Evolutionary conservation across 345 rosid genomes (phyloP).

Genomic region (Gossypium raimondii): DNA sequence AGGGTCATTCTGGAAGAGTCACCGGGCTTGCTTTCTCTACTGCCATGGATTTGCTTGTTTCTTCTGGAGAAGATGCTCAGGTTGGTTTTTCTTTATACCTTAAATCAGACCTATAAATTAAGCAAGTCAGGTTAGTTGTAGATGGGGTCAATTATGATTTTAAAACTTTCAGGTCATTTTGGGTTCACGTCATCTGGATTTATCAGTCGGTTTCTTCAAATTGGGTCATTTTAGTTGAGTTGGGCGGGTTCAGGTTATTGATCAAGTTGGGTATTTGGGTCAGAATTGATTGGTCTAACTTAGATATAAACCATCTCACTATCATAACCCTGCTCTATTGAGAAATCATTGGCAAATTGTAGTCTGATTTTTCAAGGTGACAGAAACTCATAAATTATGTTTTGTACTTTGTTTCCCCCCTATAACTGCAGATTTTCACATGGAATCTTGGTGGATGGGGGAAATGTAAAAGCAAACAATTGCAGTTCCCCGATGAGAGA

Average conservation of each 20-base stretch:
- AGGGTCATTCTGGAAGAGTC: slow-evolving; percentile 38
- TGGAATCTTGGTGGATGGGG: slow-evolving; percentile 39
- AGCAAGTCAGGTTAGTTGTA: too few species aligned
- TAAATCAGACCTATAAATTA: too few species aligned
- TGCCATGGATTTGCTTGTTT: slow-evolving; percentile 32
- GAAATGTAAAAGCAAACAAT: slow-evolving; percentile 20
- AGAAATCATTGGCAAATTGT: not conserved
- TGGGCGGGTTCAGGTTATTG: too few species aligned
- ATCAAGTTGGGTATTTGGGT: too few species aligned
- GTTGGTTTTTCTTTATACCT: slow-evolving; percentile 20
- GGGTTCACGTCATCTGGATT: too few species aligned
- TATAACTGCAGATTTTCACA: slow-evolving; percentile 26
- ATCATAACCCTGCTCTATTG: not conserved
- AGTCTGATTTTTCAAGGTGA: not conserved
- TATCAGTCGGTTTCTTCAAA: too few species aligned
- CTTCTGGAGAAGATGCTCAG: slow-evolving; percentile 51
- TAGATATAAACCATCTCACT: not conserved
- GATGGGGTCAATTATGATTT: too few species aligned
- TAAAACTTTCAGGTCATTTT: too few species aligned
- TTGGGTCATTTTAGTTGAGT: too few species aligned
- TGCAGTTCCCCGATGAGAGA: slow-evolving; percentile 22
- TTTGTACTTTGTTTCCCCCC: not conserved
- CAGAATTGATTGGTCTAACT: too few species aligned
- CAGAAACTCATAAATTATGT: not conserved
- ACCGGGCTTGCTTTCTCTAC: slow-evolving; percentile 43